These are phyloP conservation scores for Choricystis sp. DNA, from an alignment of 139 green algal genomes.

Conservation along the genomic window DNA sequence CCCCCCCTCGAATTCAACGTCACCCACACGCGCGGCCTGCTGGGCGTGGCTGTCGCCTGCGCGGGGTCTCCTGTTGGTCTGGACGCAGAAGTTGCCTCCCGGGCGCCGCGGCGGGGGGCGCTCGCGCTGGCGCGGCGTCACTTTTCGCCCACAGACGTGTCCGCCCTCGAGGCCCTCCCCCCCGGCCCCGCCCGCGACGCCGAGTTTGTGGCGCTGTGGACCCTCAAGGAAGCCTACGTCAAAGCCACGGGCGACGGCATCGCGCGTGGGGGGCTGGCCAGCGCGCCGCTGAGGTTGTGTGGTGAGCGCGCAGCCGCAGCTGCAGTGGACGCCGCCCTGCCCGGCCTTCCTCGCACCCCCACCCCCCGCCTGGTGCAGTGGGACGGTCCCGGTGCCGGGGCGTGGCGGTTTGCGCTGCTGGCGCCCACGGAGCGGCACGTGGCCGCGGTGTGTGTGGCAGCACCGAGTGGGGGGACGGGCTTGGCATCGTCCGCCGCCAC, in stretches of 20 bases:
- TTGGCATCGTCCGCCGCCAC: no score
- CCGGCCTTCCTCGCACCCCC: neutral
- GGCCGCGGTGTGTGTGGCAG: constrained; percentile 14
- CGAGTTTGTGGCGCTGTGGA: constrained; percentile 52
- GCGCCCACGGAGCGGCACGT: constrained; percentile 6
- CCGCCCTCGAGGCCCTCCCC: constrained; percentile 12
- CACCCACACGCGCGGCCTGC: constrained; percentile 26
- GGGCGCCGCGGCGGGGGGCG: constrained; percentile 15
- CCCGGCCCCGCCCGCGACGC: neutral
- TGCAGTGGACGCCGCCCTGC: neutral
- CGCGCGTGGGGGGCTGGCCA: neutral
- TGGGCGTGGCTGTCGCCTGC: constrained; percentile 18
- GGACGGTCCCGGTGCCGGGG: neutral
- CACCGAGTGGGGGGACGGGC: no score
- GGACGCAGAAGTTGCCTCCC: constrained; percentile 32
- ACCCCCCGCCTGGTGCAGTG: neutral
- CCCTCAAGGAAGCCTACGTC: constrained; percentile 61
- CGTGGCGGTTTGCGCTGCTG: constrained; percentile 23
- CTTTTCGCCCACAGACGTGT: constrained; percentile 26
- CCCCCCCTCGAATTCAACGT: constrained; percentile 37
- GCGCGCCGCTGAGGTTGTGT: neutral
- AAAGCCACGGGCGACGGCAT: constrained; percentile 59
- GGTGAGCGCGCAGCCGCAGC: neutral
- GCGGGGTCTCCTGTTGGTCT: constrained; percentile 29
- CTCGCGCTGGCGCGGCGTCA: constrained; percentile 32